These are phyloP conservation scores for Diaporthe ilicicola DNA, from an alignment of 2,329 filamentous ascomycete species.

Conservation along the genomic window DNA sequence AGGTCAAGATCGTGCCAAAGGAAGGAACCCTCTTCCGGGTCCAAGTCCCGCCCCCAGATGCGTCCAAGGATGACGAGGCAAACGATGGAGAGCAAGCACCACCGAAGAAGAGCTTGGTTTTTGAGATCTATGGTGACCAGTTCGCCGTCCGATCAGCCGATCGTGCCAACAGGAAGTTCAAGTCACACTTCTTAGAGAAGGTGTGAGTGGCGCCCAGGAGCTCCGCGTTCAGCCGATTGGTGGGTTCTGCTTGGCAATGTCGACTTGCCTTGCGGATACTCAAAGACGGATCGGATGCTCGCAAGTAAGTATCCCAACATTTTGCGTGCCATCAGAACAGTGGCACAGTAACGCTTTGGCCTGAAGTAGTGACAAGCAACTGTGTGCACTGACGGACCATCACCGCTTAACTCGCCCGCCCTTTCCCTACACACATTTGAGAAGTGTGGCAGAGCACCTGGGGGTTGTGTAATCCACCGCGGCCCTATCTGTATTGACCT, in stretches of 20 bases:
- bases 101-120: constrained; percentile 59
- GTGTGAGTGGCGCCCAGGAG: constrained; percentile 60
- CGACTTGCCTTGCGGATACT: too few relatives aligned
- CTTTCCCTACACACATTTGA: background rate
- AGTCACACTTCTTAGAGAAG: constrained; percentile 79
- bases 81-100: constrained; percentile 35
- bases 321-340: background rate
- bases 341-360: background rate
- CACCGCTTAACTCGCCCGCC: background rate
- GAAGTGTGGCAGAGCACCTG: background rate
- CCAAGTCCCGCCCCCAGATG: constrained; percentile 62
- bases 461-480: too few relatives aligned
- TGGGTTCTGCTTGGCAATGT: too few relatives aligned
- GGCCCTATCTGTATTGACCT: too few relatives aligned
- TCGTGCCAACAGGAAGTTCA: constrained; percentile 90
- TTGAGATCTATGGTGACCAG: constrained; percentile 88
- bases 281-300: background rate
- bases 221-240: background rate
- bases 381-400: background rate
- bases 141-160: constrained; percentile 86
- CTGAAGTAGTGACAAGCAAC: background rate
- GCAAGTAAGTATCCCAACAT: background rate
- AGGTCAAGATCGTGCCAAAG: constrained; percentile 84
- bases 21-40: constrained; percentile 88
- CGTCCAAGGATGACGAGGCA: constrained; percentile 36